Percentiles rank a stretch among this genome's conserved stretches.
Evolutionary conservation across 257 asterid species (phyloP).

Genomic region (Salvia rosmarinus): DNA sequence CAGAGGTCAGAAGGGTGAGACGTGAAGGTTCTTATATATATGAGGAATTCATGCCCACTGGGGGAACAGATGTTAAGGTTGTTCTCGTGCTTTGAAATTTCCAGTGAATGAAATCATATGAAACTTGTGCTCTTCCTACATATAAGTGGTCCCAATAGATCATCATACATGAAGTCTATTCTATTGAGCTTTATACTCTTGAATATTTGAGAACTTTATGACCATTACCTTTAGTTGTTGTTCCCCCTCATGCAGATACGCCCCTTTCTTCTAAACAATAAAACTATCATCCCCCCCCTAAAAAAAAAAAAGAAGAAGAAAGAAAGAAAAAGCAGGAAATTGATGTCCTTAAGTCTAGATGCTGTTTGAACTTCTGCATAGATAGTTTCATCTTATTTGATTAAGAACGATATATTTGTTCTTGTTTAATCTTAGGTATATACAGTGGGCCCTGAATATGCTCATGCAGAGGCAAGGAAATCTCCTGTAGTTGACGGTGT

Average conservation of each 20-base stretch:
- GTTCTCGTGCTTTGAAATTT: constrained; percentile 25
- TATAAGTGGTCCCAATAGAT: constrained; percentile 6
- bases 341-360: not conserved
- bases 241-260: constrained; percentile 2
- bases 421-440: constrained; percentile 55
- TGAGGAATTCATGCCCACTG: constrained; percentile 99
- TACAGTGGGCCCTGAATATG: constrained; percentile 92
- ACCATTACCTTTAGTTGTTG: constrained; percentile 21
- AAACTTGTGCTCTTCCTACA: not conserved
- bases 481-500: constrained; percentile 98
- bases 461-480: constrained; percentile 95
- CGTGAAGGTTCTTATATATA: constrained; percentile 99
- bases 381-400: constrained; percentile 21
- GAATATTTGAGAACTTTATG: constrained; percentile 20
- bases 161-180: constrained; percentile 13
- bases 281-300: not conserved
- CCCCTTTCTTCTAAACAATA: constrained; percentile 17
- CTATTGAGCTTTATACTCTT: constrained; percentile 15
- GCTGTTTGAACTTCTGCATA: constrained; percentile 18
- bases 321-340: constrained; percentile 1
- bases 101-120: constrained; percentile 17
- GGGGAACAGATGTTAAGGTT: constrained; percentile 99
- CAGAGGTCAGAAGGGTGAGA: constrained; percentile 94
- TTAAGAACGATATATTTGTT: constrained; percentile 2
- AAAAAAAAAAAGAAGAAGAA: not conserved